Conservation (phyloP, 306 rosid species). For the Cicer pinnatifidum region DNA sequence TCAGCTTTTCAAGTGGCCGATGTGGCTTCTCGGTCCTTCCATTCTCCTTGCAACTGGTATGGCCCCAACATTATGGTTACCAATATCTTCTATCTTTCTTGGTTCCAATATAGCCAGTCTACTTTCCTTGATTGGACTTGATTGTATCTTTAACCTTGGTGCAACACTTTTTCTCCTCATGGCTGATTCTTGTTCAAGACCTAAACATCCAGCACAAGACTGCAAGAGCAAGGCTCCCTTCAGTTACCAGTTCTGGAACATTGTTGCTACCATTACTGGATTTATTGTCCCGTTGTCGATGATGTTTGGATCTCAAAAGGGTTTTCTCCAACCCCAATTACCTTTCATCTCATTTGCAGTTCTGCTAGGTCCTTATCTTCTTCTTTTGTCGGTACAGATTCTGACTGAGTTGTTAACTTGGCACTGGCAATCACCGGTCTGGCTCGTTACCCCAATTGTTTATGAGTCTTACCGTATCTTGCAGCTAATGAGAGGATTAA, state of each 20-base stretch:
- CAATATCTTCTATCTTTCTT: constrained; percentile 73
- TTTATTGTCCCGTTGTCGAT: constrained; percentile 61
- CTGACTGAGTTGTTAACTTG: constrained; percentile 87
- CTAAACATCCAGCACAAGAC: constrained; percentile 54
- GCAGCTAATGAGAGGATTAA: constrained; percentile 94
- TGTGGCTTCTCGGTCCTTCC: constrained; percentile 92
- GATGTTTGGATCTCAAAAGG: constrained; percentile 70
- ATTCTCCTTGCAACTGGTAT: constrained; percentile 78
- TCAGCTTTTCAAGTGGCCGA: constrained; percentile 82
- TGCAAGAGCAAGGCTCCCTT: constrained; percentile 79
- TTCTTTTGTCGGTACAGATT: constrained; percentile 76
- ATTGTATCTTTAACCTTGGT: constrained; percentile 84
- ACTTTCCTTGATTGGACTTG: constrained; percentile 86
- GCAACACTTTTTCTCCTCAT: constrained; percentile 93
- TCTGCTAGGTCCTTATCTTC: constrained; percentile 78
- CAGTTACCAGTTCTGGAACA: constrained; percentile 90
- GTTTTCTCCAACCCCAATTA: constrained; percentile 72
- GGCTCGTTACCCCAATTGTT: constrained; percentile 90
- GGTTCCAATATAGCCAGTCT: constrained; percentile 88
- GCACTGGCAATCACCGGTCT: constrained; percentile 96
- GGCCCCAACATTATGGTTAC: constrained; percentile 93
- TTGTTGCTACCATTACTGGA: constrained; percentile 70
- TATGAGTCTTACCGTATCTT: constrained; percentile 81
- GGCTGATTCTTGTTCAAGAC: constrained; percentile 85
- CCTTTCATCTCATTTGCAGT: constrained; percentile 67